Conservation (phyloP, 1,284 basidiomycete genomes). For the Boletus albobrunnescens region DNA sequence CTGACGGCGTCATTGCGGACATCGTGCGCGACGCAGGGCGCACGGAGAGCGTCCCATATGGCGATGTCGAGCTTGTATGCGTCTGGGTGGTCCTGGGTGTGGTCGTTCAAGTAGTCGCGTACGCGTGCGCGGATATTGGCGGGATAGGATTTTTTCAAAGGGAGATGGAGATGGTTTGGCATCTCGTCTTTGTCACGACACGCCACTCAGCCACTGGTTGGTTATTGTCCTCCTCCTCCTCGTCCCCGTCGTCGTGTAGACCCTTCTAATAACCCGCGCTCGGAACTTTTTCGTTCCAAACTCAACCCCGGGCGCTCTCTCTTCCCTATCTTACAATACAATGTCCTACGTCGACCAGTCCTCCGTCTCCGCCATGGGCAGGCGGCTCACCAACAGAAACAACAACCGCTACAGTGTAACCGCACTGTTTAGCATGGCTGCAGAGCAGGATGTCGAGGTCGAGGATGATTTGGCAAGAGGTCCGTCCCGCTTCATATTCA, state of each 20-base stretch:
- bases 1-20: slow-evolving; percentile 58
- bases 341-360: slow-evolving; percentile 62
- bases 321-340: slow-evolving; percentile 7
- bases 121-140: slow-evolving; percentile 58
- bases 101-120: slow-evolving; percentile 66
- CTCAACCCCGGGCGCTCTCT: neutral
- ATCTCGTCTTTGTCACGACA: slow-evolving; percentile 36
- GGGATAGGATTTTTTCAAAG: slow-evolving; percentile 70
- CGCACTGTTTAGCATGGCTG: slow-evolving; percentile 94
- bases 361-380: slow-evolving; percentile 59
- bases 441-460: slow-evolving; percentile 97
- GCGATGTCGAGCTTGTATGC: slow-evolving; percentile 81
- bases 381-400: slow-evolving; percentile 82
- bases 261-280: slow-evolving; percentile 4
- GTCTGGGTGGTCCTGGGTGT: slow-evolving; percentile 81
- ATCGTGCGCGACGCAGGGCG: slow-evolving; percentile 51
- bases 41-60: slow-evolving; percentile 66
- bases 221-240: neutral
- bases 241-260: slow-evolving; percentile 36
- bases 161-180: slow-evolving; percentile 77
- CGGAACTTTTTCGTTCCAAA: slow-evolving; percentile 10
- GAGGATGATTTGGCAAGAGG: slow-evolving; percentile 96
- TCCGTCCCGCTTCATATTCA: slow-evolving; percentile 38
- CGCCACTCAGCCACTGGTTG: slow-evolving; percentile 16
- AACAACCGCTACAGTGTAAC: slow-evolving; percentile 97